Evolutionary conservation across 2,329 filamentous ascomycete genomes (phyloP).

Genomic region (Xylariaceae sp.): DNA sequence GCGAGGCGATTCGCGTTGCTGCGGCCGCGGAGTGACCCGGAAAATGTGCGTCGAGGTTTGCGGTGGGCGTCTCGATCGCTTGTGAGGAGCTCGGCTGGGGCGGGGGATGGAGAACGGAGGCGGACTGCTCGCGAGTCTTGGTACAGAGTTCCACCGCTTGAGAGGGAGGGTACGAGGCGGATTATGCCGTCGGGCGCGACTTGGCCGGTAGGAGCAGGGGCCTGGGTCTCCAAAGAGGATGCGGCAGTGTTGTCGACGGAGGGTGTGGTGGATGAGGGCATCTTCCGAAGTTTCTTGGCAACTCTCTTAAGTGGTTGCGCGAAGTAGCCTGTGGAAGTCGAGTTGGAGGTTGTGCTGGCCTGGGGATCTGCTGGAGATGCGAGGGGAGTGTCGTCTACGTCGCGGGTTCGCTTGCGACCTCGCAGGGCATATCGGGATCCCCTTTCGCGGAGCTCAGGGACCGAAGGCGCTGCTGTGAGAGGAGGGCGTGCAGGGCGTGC

Average conservation of each 20-base stretch:
- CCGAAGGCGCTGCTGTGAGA: slow-evolving; percentile 11
- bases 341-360: slow-evolving; percentile 10
- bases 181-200: slow-evolving; percentile 15
- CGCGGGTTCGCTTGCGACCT: slow-evolving; percentile 49
- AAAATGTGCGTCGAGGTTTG: slow-evolving; percentile 12
- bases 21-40: slow-evolving; percentile 7
- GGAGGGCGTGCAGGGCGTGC: neutral
- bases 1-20: neutral
- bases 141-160: slow-evolving; percentile 8
- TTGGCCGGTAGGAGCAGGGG: neutral
- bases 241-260: neutral
- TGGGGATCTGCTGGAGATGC: slow-evolving; percentile 13
- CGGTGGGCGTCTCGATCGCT: neutral
- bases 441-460: slow-evolving; percentile 14
- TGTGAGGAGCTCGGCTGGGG: neutral
- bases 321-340: slow-evolving; percentile 15
- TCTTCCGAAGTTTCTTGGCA: slow-evolving; percentile 53
- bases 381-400: slow-evolving; percentile 31
- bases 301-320: slow-evolving; percentile 33
- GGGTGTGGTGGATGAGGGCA: slow-evolving; percentile 31
- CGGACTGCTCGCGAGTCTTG: slow-evolving; percentile 10
- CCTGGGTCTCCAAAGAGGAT: slow-evolving; percentile 1
- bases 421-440: slow-evolving; percentile 29
- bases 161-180: slow-evolving; percentile 11
- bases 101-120: slow-evolving; percentile 12